A percentile compares a stretch with the other conserved stretches of the same genome.
phyloP scores from a whole-genome alignment of 768 basidiomycete genomes.

The Tricholoma sp. region DNA sequence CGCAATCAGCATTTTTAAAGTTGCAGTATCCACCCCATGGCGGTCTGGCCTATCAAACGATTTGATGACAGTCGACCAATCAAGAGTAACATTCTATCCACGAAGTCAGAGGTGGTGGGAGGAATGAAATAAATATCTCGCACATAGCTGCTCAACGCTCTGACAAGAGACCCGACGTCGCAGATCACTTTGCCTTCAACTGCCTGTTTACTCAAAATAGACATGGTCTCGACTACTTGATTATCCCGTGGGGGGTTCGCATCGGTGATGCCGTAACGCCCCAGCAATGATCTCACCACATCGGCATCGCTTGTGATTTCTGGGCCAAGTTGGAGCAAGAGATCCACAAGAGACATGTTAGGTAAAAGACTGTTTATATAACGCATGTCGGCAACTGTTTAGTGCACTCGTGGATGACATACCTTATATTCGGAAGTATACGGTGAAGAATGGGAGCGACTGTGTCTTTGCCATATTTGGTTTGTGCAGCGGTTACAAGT shows the following conservation, averaged over 20 bases:
- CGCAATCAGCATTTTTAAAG: constrained; percentile 83
- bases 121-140: constrained; percentile 25
- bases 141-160: constrained; percentile 71
- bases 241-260: constrained; percentile 64
- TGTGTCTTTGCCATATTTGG: constrained; percentile 77
- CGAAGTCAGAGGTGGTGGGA: constrained; percentile 6
- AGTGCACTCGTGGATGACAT: constrained; percentile 6
- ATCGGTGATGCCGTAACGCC: constrained; percentile 73
- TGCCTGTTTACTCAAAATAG: constrained; percentile 61
- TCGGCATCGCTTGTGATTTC: constrained; percentile 77
- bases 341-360: constrained; percentile 68
- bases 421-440: constrained; percentile 75
- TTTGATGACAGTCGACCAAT: constrained; percentile 81
- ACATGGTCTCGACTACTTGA: constrained; percentile 68
- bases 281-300: constrained; percentile 60
- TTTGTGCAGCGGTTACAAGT: constrained; percentile 67
- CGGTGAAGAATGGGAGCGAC: constrained; percentile 69
- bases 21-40: constrained; percentile 83
- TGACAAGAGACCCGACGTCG: constrained; percentile 70
- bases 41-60: constrained; percentile 85
- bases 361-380: constrained; percentile 48
- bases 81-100: constrained; percentile 55
- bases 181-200: constrained; percentile 69
- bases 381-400: not conserved
- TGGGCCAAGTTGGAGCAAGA: constrained; percentile 70